Evolutionary conservation across 1,284 basidiomycete species (phyloP).

Genomic region (Grifola frondosa): DNA sequence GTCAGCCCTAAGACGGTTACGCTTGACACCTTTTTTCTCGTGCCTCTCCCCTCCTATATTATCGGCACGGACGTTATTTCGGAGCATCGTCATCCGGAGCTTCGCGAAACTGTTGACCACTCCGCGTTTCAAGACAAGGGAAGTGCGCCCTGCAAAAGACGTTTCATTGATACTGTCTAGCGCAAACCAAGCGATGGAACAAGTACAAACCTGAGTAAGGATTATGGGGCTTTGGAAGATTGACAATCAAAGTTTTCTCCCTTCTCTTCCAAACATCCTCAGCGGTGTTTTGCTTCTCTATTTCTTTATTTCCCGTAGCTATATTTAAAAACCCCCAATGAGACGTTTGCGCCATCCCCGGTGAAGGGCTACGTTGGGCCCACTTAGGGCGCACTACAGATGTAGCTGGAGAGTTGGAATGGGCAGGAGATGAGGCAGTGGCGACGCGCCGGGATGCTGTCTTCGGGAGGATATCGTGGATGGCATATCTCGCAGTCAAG

Average conservation of each 20-base stretch:
- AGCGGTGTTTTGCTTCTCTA: neutral
- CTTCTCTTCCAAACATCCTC: conserved; percentile 20
- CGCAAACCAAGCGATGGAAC: neutral
- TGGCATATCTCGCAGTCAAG: too few species aligned
- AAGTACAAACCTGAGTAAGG: conserved; percentile 25
- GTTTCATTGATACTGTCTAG: conserved; percentile 8
- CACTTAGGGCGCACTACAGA: too few species aligned
- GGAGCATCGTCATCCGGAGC: conserved; percentile 51
- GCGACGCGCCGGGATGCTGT: too few species aligned
- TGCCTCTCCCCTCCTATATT: conserved; percentile 55
- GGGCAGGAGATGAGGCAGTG: too few species aligned
- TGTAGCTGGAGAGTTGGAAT: too few species aligned
- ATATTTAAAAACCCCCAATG: conserved; percentile 1
- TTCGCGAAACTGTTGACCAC: conserved; percentile 44
- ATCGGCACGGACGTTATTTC: conserved; percentile 58
- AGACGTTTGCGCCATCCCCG: too few species aligned
- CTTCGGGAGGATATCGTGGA: too few species aligned
- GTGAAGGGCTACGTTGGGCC: too few species aligned
- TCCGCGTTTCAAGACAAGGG: conserved; percentile 40
- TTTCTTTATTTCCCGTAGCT: neutral
- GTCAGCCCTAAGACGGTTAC: conserved; percentile 60
- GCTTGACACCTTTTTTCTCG: conserved; percentile 70
- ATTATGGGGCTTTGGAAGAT: conserved; percentile 18
- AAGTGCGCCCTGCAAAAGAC: conserved; percentile 46
- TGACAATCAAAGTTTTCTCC: conserved; percentile 11